Percentiles rank a stretch among this genome's conserved stretches.
phyloP scores from a whole-genome alignment of 768 basidiomycete species.

The Podaxis mareebaensis region DNA sequence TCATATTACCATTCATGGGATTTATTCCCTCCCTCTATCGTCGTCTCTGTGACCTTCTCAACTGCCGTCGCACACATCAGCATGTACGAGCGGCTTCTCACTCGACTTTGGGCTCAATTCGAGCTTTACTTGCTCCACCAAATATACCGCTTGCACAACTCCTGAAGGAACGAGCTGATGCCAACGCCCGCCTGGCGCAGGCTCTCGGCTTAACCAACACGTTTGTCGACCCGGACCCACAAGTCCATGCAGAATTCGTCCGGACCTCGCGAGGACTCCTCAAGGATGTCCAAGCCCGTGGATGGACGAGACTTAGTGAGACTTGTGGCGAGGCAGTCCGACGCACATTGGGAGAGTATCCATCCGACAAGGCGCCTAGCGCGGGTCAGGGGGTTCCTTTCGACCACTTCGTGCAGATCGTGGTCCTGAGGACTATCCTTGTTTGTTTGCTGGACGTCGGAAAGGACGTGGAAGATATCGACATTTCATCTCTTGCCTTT shows the following conservation, averaged over 20 bases:
- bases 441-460: conserved; percentile 40
- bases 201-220: conserved; percentile 47
- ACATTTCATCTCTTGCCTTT: conserved; percentile 30
- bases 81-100: neutral
- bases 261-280: conserved; percentile 30
- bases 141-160: conserved; percentile 17
- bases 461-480: conserved; percentile 28
- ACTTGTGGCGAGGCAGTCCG: conserved; percentile 32
- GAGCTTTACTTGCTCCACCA: conserved; percentile 19
- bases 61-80: neutral
- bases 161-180: conserved; percentile 32
- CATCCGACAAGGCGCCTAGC: neutral
- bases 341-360: conserved; percentile 19
- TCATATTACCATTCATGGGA: neutral
- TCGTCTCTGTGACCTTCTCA: neutral
- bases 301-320: conserved; percentile 36
- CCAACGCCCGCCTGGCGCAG: conserved; percentile 35
- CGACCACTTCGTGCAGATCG: conserved; percentile 42
- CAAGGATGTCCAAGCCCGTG: conserved; percentile 23
- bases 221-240: conserved; percentile 44
- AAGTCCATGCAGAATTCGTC: conserved; percentile 37
- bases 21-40: neutral
- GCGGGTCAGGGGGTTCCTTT: conserved; percentile 25
- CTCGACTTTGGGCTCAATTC: conserved; percentile 13
- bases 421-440: conserved; percentile 44